Percentiles rank a stretch among this genome's conserved stretches.
Evolutionary conservation across 1,139 yeast species (phyloP).

Genomic region (Geotrichum bryndzae): DNA sequence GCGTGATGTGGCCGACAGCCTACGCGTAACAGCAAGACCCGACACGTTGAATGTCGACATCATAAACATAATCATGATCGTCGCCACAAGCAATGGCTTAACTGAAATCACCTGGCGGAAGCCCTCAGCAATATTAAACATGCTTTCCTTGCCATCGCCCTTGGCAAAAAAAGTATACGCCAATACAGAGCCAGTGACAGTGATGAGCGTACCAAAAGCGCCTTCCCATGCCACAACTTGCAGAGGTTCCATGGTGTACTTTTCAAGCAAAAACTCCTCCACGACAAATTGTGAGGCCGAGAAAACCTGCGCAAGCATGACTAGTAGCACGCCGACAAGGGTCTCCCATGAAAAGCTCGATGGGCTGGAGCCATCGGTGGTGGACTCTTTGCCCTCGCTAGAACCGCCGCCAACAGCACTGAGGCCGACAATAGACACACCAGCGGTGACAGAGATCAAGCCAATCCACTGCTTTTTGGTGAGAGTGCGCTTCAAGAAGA

Average conservation of each 20-base stretch:
- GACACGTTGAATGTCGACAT: constrained; percentile 69
- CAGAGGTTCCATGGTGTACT: constrained; percentile 53
- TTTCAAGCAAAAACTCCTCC: constrained; percentile 62
- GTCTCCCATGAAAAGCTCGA: constrained; percentile 27
- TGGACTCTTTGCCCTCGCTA: constrained; percentile 43
- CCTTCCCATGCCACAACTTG: constrained; percentile 74
- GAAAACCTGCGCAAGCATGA: constrained; percentile 57
- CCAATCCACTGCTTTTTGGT: constrained; percentile 65
- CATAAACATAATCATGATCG: constrained; percentile 62
- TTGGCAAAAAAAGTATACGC: constrained; percentile 43
- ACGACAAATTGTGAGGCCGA: constrained; percentile 73
- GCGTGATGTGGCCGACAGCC: constrained; percentile 68
- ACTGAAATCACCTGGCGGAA: constrained; percentile 44
- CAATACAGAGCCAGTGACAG: constrained; percentile 42
- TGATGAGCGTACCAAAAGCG: constrained; percentile 51
- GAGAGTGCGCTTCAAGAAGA: constrained; percentile 53
- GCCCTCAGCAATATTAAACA: constrained; percentile 54
- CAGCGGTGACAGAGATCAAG: constrained; percentile 53
- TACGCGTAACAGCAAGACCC: constrained; percentile 64
- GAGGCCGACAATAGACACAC: constrained; percentile 67
- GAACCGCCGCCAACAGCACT: constrained; percentile 55
- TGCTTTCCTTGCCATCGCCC: constrained; percentile 40
- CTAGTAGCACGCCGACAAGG: constrained; percentile 52
- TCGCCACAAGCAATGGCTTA: constrained; percentile 44
- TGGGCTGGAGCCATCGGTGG: constrained; percentile 15